Evolutionary conservation across 139 green algal species (phyloP), one percentile per base, ranked within the genome.

Genomic region (Tetraselmis chui): DNA sequence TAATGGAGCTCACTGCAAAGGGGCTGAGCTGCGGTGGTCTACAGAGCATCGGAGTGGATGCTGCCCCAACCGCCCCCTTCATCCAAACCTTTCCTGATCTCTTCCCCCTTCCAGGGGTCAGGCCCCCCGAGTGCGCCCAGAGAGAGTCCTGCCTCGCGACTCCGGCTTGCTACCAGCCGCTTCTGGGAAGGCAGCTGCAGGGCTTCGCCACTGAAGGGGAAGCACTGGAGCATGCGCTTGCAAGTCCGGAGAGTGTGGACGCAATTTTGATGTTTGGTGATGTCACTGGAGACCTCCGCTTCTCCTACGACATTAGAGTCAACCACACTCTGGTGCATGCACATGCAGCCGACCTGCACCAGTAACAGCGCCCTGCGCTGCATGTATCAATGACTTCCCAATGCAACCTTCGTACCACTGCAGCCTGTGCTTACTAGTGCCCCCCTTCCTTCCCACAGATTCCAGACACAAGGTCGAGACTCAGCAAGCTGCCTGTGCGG

Each of bases 281-380:
- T 28, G 26, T 59, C 29, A 76, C 30, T 2, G 28, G 23, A 1
- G 76, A n/a, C 30, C 30, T 28, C 27, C 78, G 45, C 29, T 0
- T 59, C 2, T 1, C 45, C 18, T 67, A 67, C 18, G 45, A 82
- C 0, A 81, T 96, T 28, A 84, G 89, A 2, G 87, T 93, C 81
- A 95, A 96, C 85, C 88, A 92, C 89, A 93, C 88, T 27, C 29
- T 30, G n/a, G 27, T 79, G n/a, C n/a, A n/a, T n/a, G n/a, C n/a
- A n/a, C n/a, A n/a, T n/a, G n/a, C n/a, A n/a, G n/a, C n/a, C n/a
- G n/a, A n/a, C n/a, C n/a, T n/a, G n/a, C n/a, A n/a, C n/a, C n/a
- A n/a, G n/a, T n/a, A n/a, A n/a, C n/a, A n/a, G n/a, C n/a, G n/a
- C n/a, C n/a, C n/a, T n/a, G n/a, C n/a, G n/a, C n/a, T n/a, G n/a